Evolutionary conservation across 2,329 filamentous ascomycete species (phyloP), one percentile per base, ranked within the genome.

Genomic region (Hymenoscyphus scutula): DNA sequence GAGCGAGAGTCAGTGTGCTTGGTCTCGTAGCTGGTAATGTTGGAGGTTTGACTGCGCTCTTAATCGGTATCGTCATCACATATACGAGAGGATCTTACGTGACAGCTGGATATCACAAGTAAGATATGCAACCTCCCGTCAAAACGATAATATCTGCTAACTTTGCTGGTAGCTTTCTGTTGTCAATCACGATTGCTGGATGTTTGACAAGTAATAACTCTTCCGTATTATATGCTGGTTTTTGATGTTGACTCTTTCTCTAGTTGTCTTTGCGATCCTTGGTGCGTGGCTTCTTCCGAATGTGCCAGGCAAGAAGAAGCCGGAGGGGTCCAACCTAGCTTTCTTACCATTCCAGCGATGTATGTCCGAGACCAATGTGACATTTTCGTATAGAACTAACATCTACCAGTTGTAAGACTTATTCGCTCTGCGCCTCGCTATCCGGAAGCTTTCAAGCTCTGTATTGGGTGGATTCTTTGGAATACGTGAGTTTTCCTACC

Each of bases 381-480:
- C 5, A n/a, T n/a, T 7, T 59, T 15, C 10, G 6, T 11, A 34
- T n/a, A 48, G 48, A 15, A 30, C 29, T 59, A 38, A 59, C 19
- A 34, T 7, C 15, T 15, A 15, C 10, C 17, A 59, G 58, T 41
- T 41, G 25, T 34, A 30, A 30, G 58, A 5, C 58, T 59, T 51
- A 45, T 59, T n/a, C 41, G 45, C 8, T n/a, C 45, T 53, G 45
- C 30, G 7, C 41, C 41, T 23, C 27, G 25, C 8, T 59, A 59
- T 30, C 58, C 58, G 6, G 58, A 59, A 38, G 58, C 58, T 25
- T 59, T 59, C 58, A 59, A 59, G 23, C 48, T 59, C 27, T 59
- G 58, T 27, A 59, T 59, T n/a, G 58, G 45, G 17, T 59, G 58
- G 58, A 37, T 59, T 34, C 41, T 59, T 11, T 59, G 58, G 58